A percentile compares a stretch with the other conserved stretches of the same genome.
phyloP scores from a whole-genome alignment of 2,329 filamentous ascomycete genomes.

The Graphium sp. region DNA sequence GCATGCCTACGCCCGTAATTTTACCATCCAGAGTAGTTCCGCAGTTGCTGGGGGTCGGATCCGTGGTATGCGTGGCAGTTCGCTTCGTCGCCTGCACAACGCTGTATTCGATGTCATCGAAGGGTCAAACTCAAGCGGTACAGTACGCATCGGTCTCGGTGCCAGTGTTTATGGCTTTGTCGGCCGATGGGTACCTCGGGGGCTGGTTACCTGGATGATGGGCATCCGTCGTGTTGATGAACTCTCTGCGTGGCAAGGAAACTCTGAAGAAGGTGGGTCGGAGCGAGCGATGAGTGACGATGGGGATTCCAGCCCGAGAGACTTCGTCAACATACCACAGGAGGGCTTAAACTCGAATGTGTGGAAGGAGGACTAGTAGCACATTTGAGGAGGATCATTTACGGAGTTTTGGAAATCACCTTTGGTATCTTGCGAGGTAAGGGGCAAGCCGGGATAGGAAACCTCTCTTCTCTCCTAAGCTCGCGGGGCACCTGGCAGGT shows the following conservation, averaged over 20 bases:
- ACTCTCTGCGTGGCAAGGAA: conserved; percentile 34
- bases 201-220: conserved; percentile 87
- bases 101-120: conserved; percentile 82
- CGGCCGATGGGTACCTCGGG: conserved; percentile 60
- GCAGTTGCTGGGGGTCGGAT: conserved; percentile 38
- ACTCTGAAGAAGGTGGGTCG: conserved; percentile 17
- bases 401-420: too few relatives aligned
- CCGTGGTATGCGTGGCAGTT: conserved; percentile 49
- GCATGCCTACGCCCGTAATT: conserved; percentile 46
- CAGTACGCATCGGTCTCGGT: conserved; percentile 70
- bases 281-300: conserved; percentile 18
- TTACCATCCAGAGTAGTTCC: conserved; percentile 34
- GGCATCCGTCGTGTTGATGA: conserved; percentile 50
- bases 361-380: too few relatives aligned
- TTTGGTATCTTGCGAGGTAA: too few relatives aligned
- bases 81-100: conserved; percentile 65
- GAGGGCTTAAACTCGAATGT: conserved; percentile 16
- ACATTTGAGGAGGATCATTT: too few relatives aligned
- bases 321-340: conserved; percentile 33
- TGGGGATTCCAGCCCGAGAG: conserved; percentile 16
- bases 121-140: conserved; percentile 38
- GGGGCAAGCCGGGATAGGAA: too few relatives aligned
- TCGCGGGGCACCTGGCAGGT: too few relatives aligned
- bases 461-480: too few relatives aligned
- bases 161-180: conserved; percentile 74